Base-by-base conservation (phyloP, 75 land plant species). In the Azolla pinnata region DNA sequence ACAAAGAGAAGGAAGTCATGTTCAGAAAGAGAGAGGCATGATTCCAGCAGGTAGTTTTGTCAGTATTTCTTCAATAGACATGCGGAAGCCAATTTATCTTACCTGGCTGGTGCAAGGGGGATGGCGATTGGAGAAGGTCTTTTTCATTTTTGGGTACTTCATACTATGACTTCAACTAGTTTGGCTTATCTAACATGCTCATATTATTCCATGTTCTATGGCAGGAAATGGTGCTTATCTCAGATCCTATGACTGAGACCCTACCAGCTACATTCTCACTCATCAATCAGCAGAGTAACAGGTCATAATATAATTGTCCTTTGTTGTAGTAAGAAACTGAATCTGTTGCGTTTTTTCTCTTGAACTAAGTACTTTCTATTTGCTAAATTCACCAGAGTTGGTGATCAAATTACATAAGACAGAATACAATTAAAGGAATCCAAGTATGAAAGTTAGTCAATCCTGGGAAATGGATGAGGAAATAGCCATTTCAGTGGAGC, bases 51-150 rank as follows among this genome's bases (percentile, higher is more conserved):
- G 87, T 14, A 68, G 68, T 17, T 74, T 69, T 78, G 69, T 69
- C 14, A 68, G 75, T 49, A 40, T 95, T 21, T 79, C 77, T 68
- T 72, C 90, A 20, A 96, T 77, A 44, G 96, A 95, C 58, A 49
- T 86, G 17, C 77, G 78, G 54, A 89, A 65, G 53, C 82, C 78
- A 33, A 57, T 95, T 12, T 86, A 83, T 57, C 65, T 95, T 3
- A 72, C 87, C 12, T 78, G 93, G 57, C 75, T 73, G 57, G 69
- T 78, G 34, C 83, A 95, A 73, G 99, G 88, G 65, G 96, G 99
- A 52, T 95, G 99, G 99, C 64, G 69, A 63, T 54, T 76, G 46
- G 99, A 95, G 31, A 88, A 86, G 96, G 91, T 86, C 65, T 33
- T 1, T 35, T 35, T 12, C 5, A 35, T 35, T 35, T 35, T 35